Evolutionary conservation across 2,329 filamentous ascomycete species (phyloP), one percentile per base, ranked within the genome.

Genomic region (Cyanodermella asteris): DNA sequence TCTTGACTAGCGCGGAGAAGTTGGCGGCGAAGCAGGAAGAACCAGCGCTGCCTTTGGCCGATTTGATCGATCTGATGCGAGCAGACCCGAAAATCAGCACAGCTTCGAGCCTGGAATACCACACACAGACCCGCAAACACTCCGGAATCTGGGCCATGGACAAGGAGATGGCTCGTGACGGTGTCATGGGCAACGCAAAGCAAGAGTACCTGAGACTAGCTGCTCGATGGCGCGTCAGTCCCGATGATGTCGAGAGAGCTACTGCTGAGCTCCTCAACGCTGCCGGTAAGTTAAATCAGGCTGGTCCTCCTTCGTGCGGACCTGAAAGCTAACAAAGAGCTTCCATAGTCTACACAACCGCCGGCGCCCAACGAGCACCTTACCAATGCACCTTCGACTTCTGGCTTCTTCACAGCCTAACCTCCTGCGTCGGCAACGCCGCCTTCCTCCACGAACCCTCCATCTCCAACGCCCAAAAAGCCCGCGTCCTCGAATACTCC

Each of bases 91-190:
- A 26, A n/a, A 26, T 22, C 16, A 23, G 19, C 3, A 16, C 7
- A 13, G 25, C 22, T 20, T 25, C 22, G n/a, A 28, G 17, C 16
- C 13, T 20, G 22, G 22, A 25, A 18, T 28, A 28, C 10, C 7
- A 16, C 10, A 7, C 8, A 7, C 18, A 19, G 10, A 19, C 10
- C 5, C 16, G 19, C 10, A 7, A 10, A 11, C n/a, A 19, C 10
- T 19, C 18, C 8, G 18, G 18, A 7, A 19, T 7, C 8, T 29
- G 23, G 13, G 28, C 24, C 8, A 28, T 25, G 23, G 12, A 22
- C 13, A 25, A 25, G 13, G 28, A 29, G 12, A 14, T 23, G 18
- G 16, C 16, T 20, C 18, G 25, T 10, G 28, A 30, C 14, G 25
- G 28, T 4, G 17, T 25, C 10, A 6, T 27, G 10, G 16, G 20